Conservation (phyloP, 345 rosid species). For the Camelina sativa region DNA sequence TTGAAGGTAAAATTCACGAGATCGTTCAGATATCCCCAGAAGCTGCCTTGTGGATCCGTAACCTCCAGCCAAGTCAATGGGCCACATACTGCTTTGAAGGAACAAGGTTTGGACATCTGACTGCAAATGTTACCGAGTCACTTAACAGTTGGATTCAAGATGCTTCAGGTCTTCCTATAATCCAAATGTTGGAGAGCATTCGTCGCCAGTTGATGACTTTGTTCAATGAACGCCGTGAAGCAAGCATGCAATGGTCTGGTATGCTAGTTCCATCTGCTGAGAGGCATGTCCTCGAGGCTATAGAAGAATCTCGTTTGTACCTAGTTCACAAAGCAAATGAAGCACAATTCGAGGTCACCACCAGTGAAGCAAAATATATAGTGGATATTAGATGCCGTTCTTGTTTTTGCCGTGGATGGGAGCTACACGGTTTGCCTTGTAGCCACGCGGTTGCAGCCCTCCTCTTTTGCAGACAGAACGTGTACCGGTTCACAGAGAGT, state of each 20-base stretch:
- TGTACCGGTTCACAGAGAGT: constrained; percentile 79
- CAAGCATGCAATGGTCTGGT: constrained; percentile 84
- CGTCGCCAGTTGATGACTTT: constrained; percentile 87
- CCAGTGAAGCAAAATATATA: constrained; percentile 60
- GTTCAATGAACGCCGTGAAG: constrained; percentile 88
- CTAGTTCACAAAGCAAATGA: constrained; percentile 80
- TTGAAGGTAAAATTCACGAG: constrained; percentile 73
- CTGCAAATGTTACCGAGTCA: constrained; percentile 81
- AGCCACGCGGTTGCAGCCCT: constrained; percentile 97
- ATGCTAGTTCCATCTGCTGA: constrained; percentile 91
- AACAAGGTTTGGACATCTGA: constrained; percentile 80
- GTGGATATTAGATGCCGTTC: constrained; percentile 76
- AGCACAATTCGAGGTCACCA: constrained; percentile 68
- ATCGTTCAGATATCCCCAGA: constrained; percentile 80
- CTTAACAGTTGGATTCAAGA: constrained; percentile 80
- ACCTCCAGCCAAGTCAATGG: constrained; percentile 82
- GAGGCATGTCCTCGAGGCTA: constrained; percentile 69
- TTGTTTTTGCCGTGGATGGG: constrained; percentile 94
- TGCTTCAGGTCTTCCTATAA: constrained; percentile 85
- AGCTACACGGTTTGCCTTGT: constrained; percentile 90
- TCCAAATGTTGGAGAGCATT: constrained; percentile 95
- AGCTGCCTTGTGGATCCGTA: constrained; percentile 80
- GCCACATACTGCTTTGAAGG: constrained; percentile 92
- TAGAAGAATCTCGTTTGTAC: constrained; percentile 63
- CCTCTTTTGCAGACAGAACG: constrained; percentile 91